Base-by-base conservation (phyloP, 1,139 yeast species). In the Casaregolazyma suthepensis region DNA sequence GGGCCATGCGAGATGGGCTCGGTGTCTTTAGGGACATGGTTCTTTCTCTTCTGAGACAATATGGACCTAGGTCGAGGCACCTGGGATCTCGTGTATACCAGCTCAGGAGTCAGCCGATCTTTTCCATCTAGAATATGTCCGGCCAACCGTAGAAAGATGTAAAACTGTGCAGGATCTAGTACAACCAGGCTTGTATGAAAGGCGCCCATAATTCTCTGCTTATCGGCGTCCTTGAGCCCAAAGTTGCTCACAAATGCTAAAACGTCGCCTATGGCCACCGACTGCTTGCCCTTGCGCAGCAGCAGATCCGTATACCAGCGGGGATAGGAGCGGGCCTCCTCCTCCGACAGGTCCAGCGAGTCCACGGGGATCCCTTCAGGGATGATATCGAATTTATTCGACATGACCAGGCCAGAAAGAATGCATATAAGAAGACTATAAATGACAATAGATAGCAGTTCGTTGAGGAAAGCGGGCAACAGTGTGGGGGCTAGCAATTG, bases 291-390 rank as follows among this genome's bases (percentile, higher is more conserved):
- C 54, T 69, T 70, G 15, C 75, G 69, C 55, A 71, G 57, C 20
- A 71, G 63, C 52, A 73, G 60, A 50, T 73, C 76, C 9, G 75
- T 71, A 58, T 73, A 73, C 77, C 77, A 73, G 31, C 75, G 64
- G 13, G 76, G 74, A 53, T 72, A 73, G 19, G 75, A 65, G 49
- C 69, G 59, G 55, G 60, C 59, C 62, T 73, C 77, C 5, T 71
- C 73, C 22, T 68, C 66, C 38, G 75, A 67, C 50, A 73, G 66
- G 52, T 69, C 66, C 52, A 70, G 61, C 50, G 63, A 61, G 54
- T 68, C 72, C 20, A 68, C 55, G 15, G 54, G 46, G 43, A 54
- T 42, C 9, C 52, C 51, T n/a, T 52, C 54, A 17, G 52, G 52
- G n/a, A 52, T 42, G 15, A 40, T 19, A 12, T 29, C 22, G 38